Conservation (phyloP, 148 eudicot genomes). For the Hydrangea macrophylla region DNA sequence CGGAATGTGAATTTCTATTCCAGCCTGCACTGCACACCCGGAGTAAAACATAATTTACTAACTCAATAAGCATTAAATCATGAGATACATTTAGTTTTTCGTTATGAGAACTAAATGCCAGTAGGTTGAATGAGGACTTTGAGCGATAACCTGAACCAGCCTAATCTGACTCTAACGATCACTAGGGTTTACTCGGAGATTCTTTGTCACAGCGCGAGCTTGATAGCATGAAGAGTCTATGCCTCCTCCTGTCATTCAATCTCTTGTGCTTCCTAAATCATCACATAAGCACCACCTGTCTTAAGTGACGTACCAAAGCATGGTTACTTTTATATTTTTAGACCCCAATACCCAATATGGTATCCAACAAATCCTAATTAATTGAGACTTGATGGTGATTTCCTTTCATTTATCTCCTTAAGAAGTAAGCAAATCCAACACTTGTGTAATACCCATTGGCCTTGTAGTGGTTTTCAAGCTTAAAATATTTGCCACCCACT, state of each 20-base stretch:
- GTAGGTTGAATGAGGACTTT: too few species aligned
- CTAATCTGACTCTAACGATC: too few species aligned
- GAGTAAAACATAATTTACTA: too few species aligned
- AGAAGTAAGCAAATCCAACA: conserved; percentile 38
- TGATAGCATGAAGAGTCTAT: not conserved
- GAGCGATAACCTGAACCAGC: too few species aligned
- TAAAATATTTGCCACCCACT: conserved; percentile 26
- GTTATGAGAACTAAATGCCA: too few species aligned
- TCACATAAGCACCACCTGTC: conserved; percentile 25
- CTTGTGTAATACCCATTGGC: conserved; percentile 24
- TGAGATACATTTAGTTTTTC: too few species aligned
- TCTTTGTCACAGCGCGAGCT: too few species aligned
- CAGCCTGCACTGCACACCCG: too few species aligned
- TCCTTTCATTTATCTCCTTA: conserved; percentile 25
- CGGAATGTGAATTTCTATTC: too few species aligned
- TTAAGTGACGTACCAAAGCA: conserved; percentile 25
- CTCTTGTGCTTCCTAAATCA: conserved; percentile 10
- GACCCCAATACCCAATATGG: conserved; percentile 18
- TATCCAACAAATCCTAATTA: conserved; percentile 23
- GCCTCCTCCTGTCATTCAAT: not conserved
- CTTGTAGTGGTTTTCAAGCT: conserved; percentile 25
- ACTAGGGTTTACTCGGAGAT: too few species aligned
- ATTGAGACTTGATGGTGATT: conserved; percentile 15
- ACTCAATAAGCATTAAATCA: too few species aligned
- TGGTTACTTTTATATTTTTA: conserved; percentile 8